Evolutionary conservation across 345 rosid species (phyloP).

Genomic region (Boechera stricta): DNA sequence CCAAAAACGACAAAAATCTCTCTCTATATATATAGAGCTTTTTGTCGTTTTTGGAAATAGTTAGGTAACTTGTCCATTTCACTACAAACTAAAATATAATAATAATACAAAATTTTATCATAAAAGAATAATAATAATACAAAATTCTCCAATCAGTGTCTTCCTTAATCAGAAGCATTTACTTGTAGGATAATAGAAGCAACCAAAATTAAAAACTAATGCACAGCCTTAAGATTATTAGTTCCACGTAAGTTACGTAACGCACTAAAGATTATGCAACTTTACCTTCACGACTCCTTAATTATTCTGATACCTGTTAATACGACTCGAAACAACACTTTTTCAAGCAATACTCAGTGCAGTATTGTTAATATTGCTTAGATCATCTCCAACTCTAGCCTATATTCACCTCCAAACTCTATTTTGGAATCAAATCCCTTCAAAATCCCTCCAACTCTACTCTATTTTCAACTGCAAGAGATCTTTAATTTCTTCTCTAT

Average conservation of each 20-base stretch:
- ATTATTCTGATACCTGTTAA: not conserved
- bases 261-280: not conserved
- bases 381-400: no score
- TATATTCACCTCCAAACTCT: no score
- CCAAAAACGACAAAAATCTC: no score
- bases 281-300: slow-evolving; percentile 8
- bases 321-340: not conserved
- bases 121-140: not conserved
- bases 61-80: slow-evolving; percentile 1
- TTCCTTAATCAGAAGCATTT: not conserved
- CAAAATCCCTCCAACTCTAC: no score
- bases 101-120: no score
- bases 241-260: slow-evolving; percentile 12
- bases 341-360: slow-evolving; percentile 1
- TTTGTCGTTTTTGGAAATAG: not conserved
- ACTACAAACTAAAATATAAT: not conserved
- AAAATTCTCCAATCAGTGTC: not conserved
- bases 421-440: no score
- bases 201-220: slow-evolving; percentile 8
- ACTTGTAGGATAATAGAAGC: slow-evolving; percentile 5
- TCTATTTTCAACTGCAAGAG: no score
- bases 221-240: not conserved
- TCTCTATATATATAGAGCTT: no score
- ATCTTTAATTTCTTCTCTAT: no score
- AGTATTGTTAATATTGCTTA: not conserved